These are phyloP conservation scores for Yarrowia yakushimensis DNA, from an alignment of 805 yeast species.

Conservation along the genomic window DNA sequence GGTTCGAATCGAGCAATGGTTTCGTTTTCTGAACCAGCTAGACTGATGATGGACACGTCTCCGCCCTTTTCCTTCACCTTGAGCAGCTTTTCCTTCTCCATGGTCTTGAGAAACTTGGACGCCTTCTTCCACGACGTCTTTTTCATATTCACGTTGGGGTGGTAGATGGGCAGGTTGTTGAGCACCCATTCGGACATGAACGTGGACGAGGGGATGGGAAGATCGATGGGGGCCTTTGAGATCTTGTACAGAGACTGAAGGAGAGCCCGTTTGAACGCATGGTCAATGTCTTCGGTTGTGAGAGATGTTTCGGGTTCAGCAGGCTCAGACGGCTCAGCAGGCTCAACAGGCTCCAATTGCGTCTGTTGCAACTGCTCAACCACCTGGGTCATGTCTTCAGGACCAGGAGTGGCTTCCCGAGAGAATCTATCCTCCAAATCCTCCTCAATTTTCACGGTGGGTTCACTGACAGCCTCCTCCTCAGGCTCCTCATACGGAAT, in stretches of 20 bases:
- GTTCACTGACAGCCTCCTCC: not conserved
- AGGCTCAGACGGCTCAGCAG: not conserved
- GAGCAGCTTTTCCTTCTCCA: slow-evolving; percentile 71
- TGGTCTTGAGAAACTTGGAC: slow-evolving; percentile 76
- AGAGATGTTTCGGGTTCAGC: slow-evolving; percentile 27
- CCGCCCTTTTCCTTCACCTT: slow-evolving; percentile 82
- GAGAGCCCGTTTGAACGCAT: slow-evolving; percentile 67
- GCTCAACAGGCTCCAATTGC: not conserved
- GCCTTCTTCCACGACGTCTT: slow-evolving; percentile 88
- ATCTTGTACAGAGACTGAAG: slow-evolving; percentile 59
- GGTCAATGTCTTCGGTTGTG: slow-evolving; percentile 50
- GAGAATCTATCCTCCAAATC: not conserved
- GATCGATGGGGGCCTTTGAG: slow-evolving; percentile 41
- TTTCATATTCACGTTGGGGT: slow-evolving; percentile 48
- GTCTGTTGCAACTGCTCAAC: not conserved
- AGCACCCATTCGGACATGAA: slow-evolving; percentile 70
- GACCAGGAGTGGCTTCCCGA: not conserved
- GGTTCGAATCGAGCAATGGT: slow-evolving; percentile 60
- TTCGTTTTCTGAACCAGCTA: slow-evolving; percentile 48
- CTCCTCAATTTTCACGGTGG: not conserved
- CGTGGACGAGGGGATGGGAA: slow-evolving; percentile 70
- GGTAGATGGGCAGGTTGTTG: slow-evolving; percentile 59
- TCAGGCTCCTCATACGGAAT: slow-evolving; percentile 25
- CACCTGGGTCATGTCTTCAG: not conserved
- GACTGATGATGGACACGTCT: slow-evolving; percentile 56